phyloP scores from a whole-genome alignment of 768 basidiomycete species.

The Omphalotus guepiniiformis region DNA sequence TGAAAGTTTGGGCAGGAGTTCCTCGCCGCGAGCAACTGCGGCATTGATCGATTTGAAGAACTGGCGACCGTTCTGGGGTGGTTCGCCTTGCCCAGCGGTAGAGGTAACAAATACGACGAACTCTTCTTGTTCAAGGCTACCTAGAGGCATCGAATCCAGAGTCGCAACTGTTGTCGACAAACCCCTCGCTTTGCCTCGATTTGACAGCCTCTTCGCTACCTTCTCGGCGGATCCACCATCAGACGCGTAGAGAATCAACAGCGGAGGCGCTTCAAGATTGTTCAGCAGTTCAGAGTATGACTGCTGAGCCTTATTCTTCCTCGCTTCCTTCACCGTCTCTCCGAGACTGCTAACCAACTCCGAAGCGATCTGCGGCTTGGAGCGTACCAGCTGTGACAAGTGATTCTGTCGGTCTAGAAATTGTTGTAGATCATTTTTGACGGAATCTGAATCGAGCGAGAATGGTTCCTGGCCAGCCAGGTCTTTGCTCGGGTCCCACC shows the following conservation, averaged over 20 bases:
- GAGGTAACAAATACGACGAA: constrained; percentile 87
- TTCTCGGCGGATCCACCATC: constrained; percentile 98
- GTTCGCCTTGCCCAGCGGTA: constrained; percentile 95
- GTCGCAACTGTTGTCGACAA: constrained; percentile 70
- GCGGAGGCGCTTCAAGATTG: constrained; percentile 83
- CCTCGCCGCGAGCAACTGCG: constrained; percentile 51
- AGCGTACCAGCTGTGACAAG: constrained; percentile 85
- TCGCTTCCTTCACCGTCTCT: constrained; percentile 76
- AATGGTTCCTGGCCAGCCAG: constrained; percentile 76
- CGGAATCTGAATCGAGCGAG: constrained; percentile 84
- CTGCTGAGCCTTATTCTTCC: constrained; percentile 75
- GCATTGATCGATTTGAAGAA: constrained; percentile 85
- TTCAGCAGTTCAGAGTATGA: constrained; percentile 81
- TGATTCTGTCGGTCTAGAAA: constrained; percentile 98
- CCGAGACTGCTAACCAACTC: constrained; percentile 85
- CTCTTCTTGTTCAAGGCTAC: constrained; percentile 69
- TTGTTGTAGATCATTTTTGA: constrained; percentile 89
- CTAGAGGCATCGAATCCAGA: constrained; percentile 77
- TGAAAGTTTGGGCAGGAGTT: constrained; percentile 56
- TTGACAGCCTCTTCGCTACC: constrained; percentile 82
- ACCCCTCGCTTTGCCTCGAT: constrained; percentile 80
- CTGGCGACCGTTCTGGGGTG: constrained; percentile 92
- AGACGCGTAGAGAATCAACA: constrained; percentile 89
- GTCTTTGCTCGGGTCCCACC: constrained; percentile 93
- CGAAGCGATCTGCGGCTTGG: constrained; percentile 73